Percentiles rank a stretch among this genome's conserved stretches.
phyloP scores from a whole-genome alignment of 176 grass and related monocot genomes.

The Phragmites australis region DNA sequence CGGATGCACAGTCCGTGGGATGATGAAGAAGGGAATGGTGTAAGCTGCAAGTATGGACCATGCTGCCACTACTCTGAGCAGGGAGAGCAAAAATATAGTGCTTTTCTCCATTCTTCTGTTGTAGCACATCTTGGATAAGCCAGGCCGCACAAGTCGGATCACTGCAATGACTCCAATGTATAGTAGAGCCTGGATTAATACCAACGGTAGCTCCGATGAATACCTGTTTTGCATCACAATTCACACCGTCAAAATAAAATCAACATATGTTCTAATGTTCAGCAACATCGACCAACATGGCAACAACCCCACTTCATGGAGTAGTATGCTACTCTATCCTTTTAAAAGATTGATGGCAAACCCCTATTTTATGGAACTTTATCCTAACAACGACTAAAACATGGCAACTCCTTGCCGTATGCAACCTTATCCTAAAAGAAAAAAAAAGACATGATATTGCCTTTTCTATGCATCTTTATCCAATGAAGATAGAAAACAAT shows the following conservation, averaged over 20 bases:
- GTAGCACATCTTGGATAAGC: conserved; percentile 77
- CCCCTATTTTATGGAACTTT: conserved; percentile 31
- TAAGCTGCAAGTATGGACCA: conserved; percentile 78
- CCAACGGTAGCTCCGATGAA: conserved; percentile 59
- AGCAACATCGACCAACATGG: background rate
- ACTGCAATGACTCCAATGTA: conserved; percentile 72
- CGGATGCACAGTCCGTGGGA: conserved; percentile 81
- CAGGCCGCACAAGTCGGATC: conserved; percentile 64
- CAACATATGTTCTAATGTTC: background rate
- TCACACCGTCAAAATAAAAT: conserved; percentile 7
- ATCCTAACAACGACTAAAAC: background rate
- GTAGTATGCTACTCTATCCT: background rate
- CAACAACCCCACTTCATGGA: background rate
- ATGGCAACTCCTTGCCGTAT: background rate
- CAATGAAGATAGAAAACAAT: conserved; percentile 12
- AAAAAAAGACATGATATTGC: background rate
- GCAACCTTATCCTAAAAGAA: conserved; percentile 32
- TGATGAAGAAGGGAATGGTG: conserved; percentile 77
- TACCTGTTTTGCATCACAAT: conserved; percentile 58
- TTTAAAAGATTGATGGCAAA: background rate
- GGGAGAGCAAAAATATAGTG: conserved; percentile 53
- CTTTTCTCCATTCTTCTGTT: conserved; percentile 80
- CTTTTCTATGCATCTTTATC: conserved; percentile 15
- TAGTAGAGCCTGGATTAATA: conserved; percentile 70
- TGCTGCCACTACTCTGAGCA: conserved; percentile 59